Evolutionary conservation across 345 rosid genomes (phyloP), one percentile per base, ranked within the genome.

Genomic region (Erucastrum elatum): DNA sequence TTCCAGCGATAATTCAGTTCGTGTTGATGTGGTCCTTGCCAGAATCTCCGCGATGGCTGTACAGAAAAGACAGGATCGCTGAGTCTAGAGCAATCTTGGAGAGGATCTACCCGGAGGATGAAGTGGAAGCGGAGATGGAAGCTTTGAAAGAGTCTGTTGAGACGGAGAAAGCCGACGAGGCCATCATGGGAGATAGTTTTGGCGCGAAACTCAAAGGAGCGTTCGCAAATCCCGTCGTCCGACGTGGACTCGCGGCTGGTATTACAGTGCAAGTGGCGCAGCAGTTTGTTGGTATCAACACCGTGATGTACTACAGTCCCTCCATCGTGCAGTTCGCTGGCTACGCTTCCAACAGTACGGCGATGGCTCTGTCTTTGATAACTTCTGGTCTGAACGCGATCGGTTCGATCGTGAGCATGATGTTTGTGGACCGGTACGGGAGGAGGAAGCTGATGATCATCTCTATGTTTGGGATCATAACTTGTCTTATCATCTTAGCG

Each of bases 11-110:
- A 0, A 64, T 91, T 83, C 99, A 95, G 75, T 84, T 95, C 46
- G 1, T 85, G 15, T 71, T 93, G 64, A 90, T 95, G 98, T 4
- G 84, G 6, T 82, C 84, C 1, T 85, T 95, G 0, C 98, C 99
- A 0, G 99, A 95, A 55, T 93, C 98, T 74, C 99, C 99, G 1
- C 82, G 96, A 77, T 95, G 94, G 93, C 90, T 93, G 16, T 95
- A 87, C 71, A 76, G 87, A 58, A 71, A 82, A 86, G 77, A 81
- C 9, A 86, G 81, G 76, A 68, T 82, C 12, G 87, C 79, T 0
- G 94, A 92, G 46, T 91, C 98, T 0, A 84, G 90, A 79, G 84
- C 77, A 0, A 88, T 94, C 46, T 64, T 94, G 9, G 91, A 79
- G 73, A 90, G 60, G 46, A 87, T 94, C 30, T 94, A 94, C 76